phyloP scores from a whole-genome alignment of 306 rosid genomes.

The Quercus ilex region DNA sequence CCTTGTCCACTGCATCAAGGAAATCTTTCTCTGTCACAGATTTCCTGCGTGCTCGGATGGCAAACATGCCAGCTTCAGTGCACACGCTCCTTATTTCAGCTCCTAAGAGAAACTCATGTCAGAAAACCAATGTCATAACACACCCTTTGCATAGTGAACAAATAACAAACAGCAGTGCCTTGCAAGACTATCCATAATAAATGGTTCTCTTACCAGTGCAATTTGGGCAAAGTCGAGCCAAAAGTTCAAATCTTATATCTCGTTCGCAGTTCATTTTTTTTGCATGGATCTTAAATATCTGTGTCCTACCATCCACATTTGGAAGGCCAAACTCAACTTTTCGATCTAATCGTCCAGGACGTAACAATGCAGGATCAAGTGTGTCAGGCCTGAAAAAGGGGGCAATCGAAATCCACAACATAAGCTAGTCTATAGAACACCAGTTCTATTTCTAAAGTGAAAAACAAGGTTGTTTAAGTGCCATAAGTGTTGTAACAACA shows the following conservation, averaged over 20 bases:
- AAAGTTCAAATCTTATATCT: slow-evolving; percentile 86
- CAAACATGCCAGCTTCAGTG: slow-evolving; percentile 98
- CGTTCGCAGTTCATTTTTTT: slow-evolving; percentile 95
- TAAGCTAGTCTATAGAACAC: too few species aligned
- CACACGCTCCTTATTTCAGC: slow-evolving; percentile 96
- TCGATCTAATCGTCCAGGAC: slow-evolving; percentile 93
- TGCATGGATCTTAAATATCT: slow-evolving; percentile 90
- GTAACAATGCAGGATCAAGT: slow-evolving; percentile 88
- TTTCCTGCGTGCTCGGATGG: slow-evolving; percentile 94
- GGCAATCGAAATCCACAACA: background rate
- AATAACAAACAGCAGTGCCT: too few species aligned
- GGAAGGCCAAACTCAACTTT: slow-evolving; percentile 99
- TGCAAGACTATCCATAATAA: background rate
- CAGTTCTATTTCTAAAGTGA: too few species aligned
- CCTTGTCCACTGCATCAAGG: slow-evolving; percentile 94
- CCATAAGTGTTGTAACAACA: too few species aligned
- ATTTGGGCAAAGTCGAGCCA: slow-evolving; percentile 95
- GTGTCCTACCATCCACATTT: slow-evolving; percentile 88
- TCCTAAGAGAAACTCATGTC: slow-evolving; percentile 41
- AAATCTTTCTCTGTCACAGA: slow-evolving; percentile 94
- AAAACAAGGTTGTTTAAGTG: too few species aligned
- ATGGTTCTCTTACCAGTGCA: slow-evolving; percentile 66
- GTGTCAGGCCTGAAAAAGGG: slow-evolving; percentile 80
- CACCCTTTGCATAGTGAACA: too few species aligned
- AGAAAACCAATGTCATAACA: slow-evolving; percentile 19